Evolutionary conservation across 768 basidiomycete genomes (phyloP), one percentile per base, ranked within the genome.

Genomic region (Suillus variegatus): DNA sequence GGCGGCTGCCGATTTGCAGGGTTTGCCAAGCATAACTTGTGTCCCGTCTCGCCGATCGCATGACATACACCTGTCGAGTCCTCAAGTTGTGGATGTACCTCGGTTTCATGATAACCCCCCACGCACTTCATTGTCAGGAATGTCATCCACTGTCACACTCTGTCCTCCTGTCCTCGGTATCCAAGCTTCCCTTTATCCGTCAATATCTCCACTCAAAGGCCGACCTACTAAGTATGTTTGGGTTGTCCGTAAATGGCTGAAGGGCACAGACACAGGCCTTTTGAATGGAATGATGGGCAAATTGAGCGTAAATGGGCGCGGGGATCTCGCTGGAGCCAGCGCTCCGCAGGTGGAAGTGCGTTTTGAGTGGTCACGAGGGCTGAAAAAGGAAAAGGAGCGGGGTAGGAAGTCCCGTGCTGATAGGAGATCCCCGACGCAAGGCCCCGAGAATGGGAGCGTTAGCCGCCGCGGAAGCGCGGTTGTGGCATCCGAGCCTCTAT

Each of bases 191-290:
- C 81, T 90, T 22, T 86, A 85, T 54, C 85, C 88, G 18, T 80
- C 85, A 12, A 69, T 73, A 46, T 69, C 67, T 60, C 79, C 74
- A 20, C 80, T 75, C 61, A 76, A 65, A 46, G 80, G 78, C 6
- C 78, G 81, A 3, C 80, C 84, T 1, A 76, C 75, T 10, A 78
- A 77, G 76, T 93, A 95, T 65, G 85, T 90, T 6, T 95, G 93
- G 93, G 81, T 90, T 22, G 86, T 93, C 35, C 81, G 88, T 58
- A 82, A 79, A 68, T 95, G 93, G 93, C 73, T 89, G 68, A 94
- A 94, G 73, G 84, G 83, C 32, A 73, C 76, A 12, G 82, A 83
- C 20, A 73, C 77, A 6, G 75, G 84, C 44, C 72, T 85, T 46
- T 60, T 86, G 16, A 76, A 84, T 54, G 83, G 81, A 22, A 72